Evolutionary conservation across 164 flowering plant species (phyloP).

Genomic region (Piper betle): DNA sequence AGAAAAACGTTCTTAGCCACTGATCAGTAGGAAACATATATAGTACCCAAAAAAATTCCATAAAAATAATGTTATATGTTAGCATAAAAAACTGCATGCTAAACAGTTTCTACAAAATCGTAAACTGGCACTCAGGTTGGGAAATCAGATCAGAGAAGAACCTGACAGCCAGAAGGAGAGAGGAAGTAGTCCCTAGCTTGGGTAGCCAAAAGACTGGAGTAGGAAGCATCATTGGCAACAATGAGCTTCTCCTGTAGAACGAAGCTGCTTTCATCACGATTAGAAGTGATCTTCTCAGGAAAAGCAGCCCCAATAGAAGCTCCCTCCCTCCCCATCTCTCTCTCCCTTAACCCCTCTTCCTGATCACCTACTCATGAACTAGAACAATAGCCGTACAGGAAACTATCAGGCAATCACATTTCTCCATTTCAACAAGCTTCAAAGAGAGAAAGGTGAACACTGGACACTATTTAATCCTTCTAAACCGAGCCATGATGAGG

Average conservation of each 20-base stretch:
- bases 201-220: constrained; percentile 2
- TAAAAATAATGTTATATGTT: neutral
- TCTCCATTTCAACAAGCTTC: too few relatives aligned
- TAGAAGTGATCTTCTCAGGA: neutral
- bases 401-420: too few relatives aligned
- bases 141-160: neutral
- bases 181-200: constrained; percentile 15
- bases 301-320: neutral
- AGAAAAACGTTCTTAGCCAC: neutral
- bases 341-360: constrained; percentile 1
- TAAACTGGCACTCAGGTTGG: too few relatives aligned
- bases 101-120: neutral
- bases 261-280: neutral
- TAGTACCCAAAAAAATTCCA: neutral
- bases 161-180: constrained; percentile 20
- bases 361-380: neutral
- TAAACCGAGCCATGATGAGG: too few relatives aligned
- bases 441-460: too few relatives aligned
- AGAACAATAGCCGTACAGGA: too few relatives aligned
- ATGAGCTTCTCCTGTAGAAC: neutral
- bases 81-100: neutral
- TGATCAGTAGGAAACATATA: neutral
- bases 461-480: too few relatives aligned
- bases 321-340: constrained; percentile 6
- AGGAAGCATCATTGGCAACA: neutral